A percentile compares a stretch with the other conserved stretches of the same genome.
Conservation (phyloP, 2,329 filamentous ascomycete species). For the Stachybotrys echinatus region DNA sequence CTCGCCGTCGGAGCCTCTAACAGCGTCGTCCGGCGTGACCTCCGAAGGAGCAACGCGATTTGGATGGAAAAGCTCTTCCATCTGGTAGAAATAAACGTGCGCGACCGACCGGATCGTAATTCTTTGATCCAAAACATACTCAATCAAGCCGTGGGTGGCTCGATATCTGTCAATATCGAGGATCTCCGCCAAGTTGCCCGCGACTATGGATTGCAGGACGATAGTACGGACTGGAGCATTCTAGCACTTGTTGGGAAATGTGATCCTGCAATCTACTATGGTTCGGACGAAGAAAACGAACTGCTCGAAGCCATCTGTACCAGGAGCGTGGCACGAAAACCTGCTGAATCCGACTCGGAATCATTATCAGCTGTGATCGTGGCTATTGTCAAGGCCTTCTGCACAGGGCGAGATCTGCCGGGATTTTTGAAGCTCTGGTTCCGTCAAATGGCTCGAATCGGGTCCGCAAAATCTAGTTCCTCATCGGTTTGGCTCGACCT, state of each 20-base stretch:
- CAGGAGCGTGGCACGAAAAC: constrained; percentile 20
- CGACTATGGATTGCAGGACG: constrained; percentile 30
- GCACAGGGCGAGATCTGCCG: constrained; percentile 35
- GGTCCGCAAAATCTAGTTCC: constrained; percentile 18
- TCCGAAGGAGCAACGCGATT: constrained; percentile 28
- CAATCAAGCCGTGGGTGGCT: constrained; percentile 19
- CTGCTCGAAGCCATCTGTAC: constrained; percentile 35
- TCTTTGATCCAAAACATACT: constrained; percentile 23
- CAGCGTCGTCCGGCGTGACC: constrained; percentile 14
- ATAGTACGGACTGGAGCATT: constrained; percentile 35
- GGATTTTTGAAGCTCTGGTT: constrained; percentile 44
- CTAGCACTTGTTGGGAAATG: constrained; percentile 35
- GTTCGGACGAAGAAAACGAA: constrained; percentile 27
- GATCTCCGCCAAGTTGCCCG: constrained; percentile 37
- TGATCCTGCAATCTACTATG: constrained; percentile 43
- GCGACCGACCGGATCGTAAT: constrained; percentile 15
- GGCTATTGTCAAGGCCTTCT: constrained; percentile 38
- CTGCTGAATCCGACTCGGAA: constrained; percentile 10
- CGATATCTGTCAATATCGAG: constrained; percentile 29
- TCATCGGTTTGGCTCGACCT: constrained; percentile 28
- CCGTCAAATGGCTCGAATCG: constrained; percentile 30
- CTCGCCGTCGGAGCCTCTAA: constrained; percentile 27
- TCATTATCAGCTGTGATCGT: constrained; percentile 30
- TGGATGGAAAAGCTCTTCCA: constrained; percentile 32
- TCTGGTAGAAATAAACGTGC: constrained; percentile 20